phyloP scores from a whole-genome alignment of 2,329 filamentous ascomycete species.

The Raffaelea arxii region DNA sequence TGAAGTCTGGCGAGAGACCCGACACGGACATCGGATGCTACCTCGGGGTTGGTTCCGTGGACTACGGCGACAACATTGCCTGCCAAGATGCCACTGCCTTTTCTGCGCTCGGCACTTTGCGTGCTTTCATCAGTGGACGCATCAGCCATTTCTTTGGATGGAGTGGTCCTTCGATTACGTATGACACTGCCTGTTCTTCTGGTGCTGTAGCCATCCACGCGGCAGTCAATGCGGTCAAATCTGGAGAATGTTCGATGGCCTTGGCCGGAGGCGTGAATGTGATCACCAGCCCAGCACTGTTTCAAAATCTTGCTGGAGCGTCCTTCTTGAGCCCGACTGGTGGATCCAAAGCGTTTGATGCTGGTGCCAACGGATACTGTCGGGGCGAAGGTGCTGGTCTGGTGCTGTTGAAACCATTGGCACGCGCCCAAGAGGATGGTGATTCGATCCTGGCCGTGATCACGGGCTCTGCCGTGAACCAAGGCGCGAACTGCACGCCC shows the following conservation, averaged over 20 bases:
- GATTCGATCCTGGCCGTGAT: conserved; percentile 33
- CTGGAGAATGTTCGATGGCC: conserved; percentile 22
- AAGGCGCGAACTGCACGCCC: conserved; percentile 26
- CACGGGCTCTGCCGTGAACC: conserved; percentile 24
- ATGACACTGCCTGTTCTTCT: conserved; percentile 29
- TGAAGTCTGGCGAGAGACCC: no score
- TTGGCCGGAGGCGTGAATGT: conserved; percentile 30
- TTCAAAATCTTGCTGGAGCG: conserved; percentile 18
- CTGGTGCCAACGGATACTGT: conserved; percentile 34
- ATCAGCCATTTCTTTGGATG: conserved; percentile 26
- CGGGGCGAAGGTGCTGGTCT: conserved; percentile 36
- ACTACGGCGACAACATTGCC: conserved; percentile 32
- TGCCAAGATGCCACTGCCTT: conserved; percentile 26
- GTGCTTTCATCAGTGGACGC: conserved; percentile 22
- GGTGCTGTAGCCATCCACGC: conserved; percentile 24
- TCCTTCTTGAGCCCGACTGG: conserved; percentile 21
- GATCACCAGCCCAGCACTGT: conserved; percentile 19
- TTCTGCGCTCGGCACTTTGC: conserved; percentile 23
- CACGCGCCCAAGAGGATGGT: conserved; percentile 32
- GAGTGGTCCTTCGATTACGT: conserved; percentile 21
- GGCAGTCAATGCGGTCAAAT: conserved; percentile 19
- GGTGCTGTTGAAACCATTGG: conserved; percentile 36
- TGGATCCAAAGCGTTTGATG: conserved; percentile 22
- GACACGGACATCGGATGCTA: conserved; percentile 24
- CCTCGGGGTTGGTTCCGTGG: conserved; percentile 22